Conservation (phyloP, 495 filamentous ascomycete genomes). For the Penicillium subrubescens region DNA sequence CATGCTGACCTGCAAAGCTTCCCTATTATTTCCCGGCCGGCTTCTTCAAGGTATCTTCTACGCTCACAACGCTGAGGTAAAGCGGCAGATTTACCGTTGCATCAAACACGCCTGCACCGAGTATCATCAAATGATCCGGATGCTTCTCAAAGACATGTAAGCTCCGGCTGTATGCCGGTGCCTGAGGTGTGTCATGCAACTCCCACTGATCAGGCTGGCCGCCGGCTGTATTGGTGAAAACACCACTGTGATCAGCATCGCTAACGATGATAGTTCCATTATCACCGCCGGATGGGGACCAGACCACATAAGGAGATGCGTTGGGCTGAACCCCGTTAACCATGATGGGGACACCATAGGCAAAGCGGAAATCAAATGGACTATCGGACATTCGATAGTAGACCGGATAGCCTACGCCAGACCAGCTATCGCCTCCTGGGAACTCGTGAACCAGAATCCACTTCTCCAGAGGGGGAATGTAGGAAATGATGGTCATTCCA, state of each 20-base stretch:
- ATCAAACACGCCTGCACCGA: not conserved
- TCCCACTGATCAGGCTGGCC: slow-evolving; percentile 4
- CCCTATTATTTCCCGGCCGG: not conserved
- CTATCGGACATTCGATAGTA: slow-evolving; percentile 49
- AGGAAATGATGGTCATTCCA: slow-evolving; percentile 60
- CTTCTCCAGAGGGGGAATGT: slow-evolving; percentile 51
- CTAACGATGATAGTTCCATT: slow-evolving; percentile 2
- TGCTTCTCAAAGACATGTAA: not conserved
- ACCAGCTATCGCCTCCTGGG: slow-evolving; percentile 27
- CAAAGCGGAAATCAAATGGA: slow-evolving; percentile 38
- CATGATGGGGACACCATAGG: slow-evolving; percentile 22
- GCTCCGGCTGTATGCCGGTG: slow-evolving; percentile 1
- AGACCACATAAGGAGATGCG: slow-evolving; percentile 5
- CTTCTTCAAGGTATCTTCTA: not conserved
- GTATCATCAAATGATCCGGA: slow-evolving; percentile 1
- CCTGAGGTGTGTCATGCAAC: not conserved
- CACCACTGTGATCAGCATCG: slow-evolving; percentile 1
- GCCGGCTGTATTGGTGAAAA: not conserved
- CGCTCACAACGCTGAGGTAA: not conserved
- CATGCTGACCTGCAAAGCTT: too few species aligned
- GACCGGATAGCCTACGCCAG: slow-evolving; percentile 41
- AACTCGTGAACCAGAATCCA: slow-evolving; percentile 62
- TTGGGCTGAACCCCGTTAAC: slow-evolving; percentile 47
- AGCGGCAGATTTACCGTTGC: not conserved
- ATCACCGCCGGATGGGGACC: not conserved